Base-by-base conservation (phyloP, 2,329 filamentous ascomycete genomes). In the Rachicladosporium sp. region DNA sequence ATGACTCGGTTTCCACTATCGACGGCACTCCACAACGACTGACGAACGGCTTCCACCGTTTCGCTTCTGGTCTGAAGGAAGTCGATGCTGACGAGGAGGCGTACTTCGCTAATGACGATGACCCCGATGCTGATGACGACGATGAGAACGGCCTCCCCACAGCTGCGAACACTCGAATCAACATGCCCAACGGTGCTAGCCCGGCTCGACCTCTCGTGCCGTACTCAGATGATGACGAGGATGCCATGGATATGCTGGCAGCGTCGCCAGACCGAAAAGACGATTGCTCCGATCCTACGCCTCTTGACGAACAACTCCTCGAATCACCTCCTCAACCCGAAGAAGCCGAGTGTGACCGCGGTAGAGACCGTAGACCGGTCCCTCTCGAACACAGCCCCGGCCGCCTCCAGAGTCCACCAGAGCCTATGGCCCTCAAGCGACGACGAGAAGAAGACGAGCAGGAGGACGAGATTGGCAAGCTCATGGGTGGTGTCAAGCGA, bases 381-480 rank as follows among this genome's bases (percentile, higher is more conserved):
- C 43, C 50, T 10, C 23, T 47, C 8, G 39, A 61, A 57, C 29
- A 55, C 61, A 31, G 55, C 52, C 35, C 55, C 55, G 36, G 57
- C 51, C 29, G 36, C 12, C 48, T 43, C 15, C 36, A 63, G 13
- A 54, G 57, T 5, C 80, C 81, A 3, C 82, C 80, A 0, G 86
- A 94, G 60, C 74, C 85, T 39, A 63, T 93, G 11, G 82, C 86
- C 0, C 85, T 93, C 59, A 96, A 96, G 62, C 80, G 89, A 35
- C 76, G 89, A 35, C 76, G 91, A 51, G 88, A 94, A 56, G 89
- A 95, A 42, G 86, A 93, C 46, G 86, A 93, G 45, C 89, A 95
- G 34, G 88, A 94, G 40, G 88, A 95, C 48, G 85, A 89, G 54
- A 65, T 96, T n/a, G 78, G 79, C 40, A 93, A 91, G 62, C 70